Base-by-base conservation (phyloP, 164 flowering plant species). In the Stephania yunnanensis region DNA sequence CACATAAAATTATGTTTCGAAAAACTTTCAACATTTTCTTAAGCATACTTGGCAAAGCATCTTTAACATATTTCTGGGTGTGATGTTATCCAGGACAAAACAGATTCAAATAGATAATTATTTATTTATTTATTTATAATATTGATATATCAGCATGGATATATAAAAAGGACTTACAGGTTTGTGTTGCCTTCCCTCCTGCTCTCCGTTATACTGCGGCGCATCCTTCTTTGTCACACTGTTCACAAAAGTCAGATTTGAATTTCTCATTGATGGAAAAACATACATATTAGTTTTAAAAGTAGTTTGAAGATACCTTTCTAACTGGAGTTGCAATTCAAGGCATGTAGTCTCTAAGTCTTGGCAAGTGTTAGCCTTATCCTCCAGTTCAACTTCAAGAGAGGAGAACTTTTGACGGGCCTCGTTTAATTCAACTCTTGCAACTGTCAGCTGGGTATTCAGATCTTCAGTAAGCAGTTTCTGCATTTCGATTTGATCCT, bases 301-400 rank as follows among this genome's bases (percentile, higher is more conserved):
- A 30, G n/a, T 52, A 69, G 58, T 17, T 25, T 44, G n/a, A 50
- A 6, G 12, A 53, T 88, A 95, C 97, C 97, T 92, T 83, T 90
- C 91, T 67, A 92, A 83, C 82, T 95, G 94, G 58, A 93, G 93
- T 76, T 90, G 93, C 75, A 92, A 92, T 80, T 91, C 95, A 31
- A 92, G 89, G 82, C 98, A 91, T 1, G 91, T 89, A 30, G 91
- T 78, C 76, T 93, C 97, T 71, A 93, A 70, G 68, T 93, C 93
- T 80, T 89, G 89, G 75, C 92, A 89, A 72, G 86, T 85, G 80
- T 81, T 83, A 46, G 77, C 88, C 79, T 84, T 92, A 30, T 88
- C 89, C 74, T 95, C 97, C 74, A 92, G 80, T 77, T 92, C 94
- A 50, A 84, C 89, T 80, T 95, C 91, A 73, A 91, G 78, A 12